Percentiles rank a stretch among this genome's conserved stretches.
These are phyloP conservation scores for Globisporangium solare DNA, from an alignment of 352 stramenopile genomes.

Conservation along the genomic window DNA sequence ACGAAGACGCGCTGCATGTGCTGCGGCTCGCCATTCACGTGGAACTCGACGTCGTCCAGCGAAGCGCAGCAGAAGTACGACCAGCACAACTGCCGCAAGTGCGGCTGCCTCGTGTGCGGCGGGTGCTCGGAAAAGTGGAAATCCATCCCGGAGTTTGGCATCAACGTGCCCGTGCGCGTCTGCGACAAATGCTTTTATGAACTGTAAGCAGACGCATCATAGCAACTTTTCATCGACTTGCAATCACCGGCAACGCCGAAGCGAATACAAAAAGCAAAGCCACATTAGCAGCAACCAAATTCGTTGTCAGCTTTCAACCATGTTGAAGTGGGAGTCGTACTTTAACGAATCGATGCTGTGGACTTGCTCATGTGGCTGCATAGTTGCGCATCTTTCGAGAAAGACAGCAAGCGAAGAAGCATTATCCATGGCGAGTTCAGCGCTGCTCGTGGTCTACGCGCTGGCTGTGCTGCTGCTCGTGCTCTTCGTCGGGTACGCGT, in stretches of 20 bases:
- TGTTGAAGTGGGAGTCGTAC: conserved; percentile 7
- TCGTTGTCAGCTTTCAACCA: no score
- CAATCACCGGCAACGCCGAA: no score
- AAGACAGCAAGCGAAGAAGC: no score
- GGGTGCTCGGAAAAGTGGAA: conserved; percentile 84
- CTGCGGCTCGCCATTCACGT: conserved; percentile 86
- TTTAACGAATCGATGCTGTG: background rate
- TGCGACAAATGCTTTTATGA: conserved; percentile 87
- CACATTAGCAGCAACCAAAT: no score
- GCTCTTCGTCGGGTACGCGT: conserved; percentile 20
- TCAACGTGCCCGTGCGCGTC: conserved; percentile 81
- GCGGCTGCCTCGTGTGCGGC: conserved; percentile 74
- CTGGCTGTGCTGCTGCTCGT: conserved; percentile 26
- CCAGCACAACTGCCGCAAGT: conserved; percentile 88
- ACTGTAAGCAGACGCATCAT: conserved; percentile 19
- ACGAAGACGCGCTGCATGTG: conserved; percentile 86
- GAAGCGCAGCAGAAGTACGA: conserved; percentile 87
- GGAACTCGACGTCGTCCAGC: conserved; percentile 87
- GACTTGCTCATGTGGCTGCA: background rate
- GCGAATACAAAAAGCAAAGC: no score
- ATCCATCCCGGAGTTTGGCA: conserved; percentile 80
- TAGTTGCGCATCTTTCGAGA: background rate
- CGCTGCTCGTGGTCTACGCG: conserved; percentile 22
- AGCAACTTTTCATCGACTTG: no score
- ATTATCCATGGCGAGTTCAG: conserved; percentile 1